Evolutionary conservation across 208 protist species (phyloP), one percentile per base, ranked within the genome.

Genomic region (Novymonas esmeraldas): DNA sequence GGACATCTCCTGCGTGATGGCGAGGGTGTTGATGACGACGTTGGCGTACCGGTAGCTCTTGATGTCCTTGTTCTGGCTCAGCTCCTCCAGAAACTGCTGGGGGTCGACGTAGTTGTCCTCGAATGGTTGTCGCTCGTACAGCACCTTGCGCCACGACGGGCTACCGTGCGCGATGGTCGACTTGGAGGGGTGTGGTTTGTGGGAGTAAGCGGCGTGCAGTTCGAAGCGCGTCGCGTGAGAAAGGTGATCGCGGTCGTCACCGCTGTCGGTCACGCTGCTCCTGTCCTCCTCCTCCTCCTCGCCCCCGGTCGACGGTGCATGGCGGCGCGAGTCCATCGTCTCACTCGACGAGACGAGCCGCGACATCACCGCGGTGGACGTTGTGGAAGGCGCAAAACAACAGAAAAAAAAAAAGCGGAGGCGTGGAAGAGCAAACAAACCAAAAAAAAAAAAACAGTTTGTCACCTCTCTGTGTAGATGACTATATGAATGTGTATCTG

Each of bases 101-200:
- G 80, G 82, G 64, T 97, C 92, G 0, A 96, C 89, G 63, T 94
- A 97, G 74, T 95, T 97, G 64, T 97, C 93, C 64, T 95, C 93
- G 44, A 92, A 95, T 10, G 86, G 86, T 72, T 94, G 90, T 28
- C 72, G 70, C 44, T 93, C 84, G 54, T 95, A 97, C 22, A 97
- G 76, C 39, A 93, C 78, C 57, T 92, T 94, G 39, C 82, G 78
- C 90, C 93, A 97, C 28, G 20, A 41, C 14, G 75, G 74, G 26
- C 2, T 33, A 26, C 45, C 20, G 36, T 18, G 26, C 3, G 56
- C 42, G 55, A 14, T 45, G 33, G 13, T 34, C 3, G 34, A 50
- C 50, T 55, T 66, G 16, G 67, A 73, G 0, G 59, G 51, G 2
- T 48, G 33, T 10, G 50, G 33, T n/a, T n/a, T n/a, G n/a, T 73